Evolutionary conservation across 2,329 filamentous ascomycete genomes (phyloP), one percentile per base, ranked within the genome.

Genomic region (Samsoniella hepiali): DNA sequence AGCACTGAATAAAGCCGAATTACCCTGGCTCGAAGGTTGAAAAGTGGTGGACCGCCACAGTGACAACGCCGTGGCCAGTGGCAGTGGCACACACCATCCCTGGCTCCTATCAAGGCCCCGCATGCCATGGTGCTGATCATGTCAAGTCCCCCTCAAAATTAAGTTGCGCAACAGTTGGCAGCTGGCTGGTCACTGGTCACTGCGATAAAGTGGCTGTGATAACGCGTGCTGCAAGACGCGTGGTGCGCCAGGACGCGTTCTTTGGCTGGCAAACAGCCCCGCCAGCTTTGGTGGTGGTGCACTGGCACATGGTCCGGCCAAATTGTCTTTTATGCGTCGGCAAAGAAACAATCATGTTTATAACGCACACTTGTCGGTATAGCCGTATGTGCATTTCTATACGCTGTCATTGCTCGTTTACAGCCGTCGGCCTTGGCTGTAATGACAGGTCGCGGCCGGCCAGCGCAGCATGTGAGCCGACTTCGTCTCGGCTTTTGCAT

Each of bases 201-300:
- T 22, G 22, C 11, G 38, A 13, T 6, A 17, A 38, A n/a, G 32
- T 6, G 32, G 8, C n/a, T 49, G 32, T 44, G 29, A 38, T 27
- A 51, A 51, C 47, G 57, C 58, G 47, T 51, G 29, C 36, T 29
- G 27, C 31, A 22, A 22, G 22, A 22, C 22, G 22, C 58, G 47
- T 51, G 29, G 47, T 29, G 27, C 31, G 34, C 15, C 22, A 27
- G 5, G 49, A 11, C 29, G 58, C 49, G 38, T 60, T 42, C 58
- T 60, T 60, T 53, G 58, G 58, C 58, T 51, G 38, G 58, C 36
- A 60, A 44, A 42, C 17, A 36, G 29, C 38, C 58, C 57, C 57
- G 57, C 57, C 42, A 3, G 3, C n/a, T 40, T 5, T 31, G 31
- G 22, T 36, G n/a, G 36, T 29, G n/a, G 53, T 55, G 36, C 22